Percentiles rank a stretch among this genome's conserved stretches.
phyloP scores from a whole-genome alignment of 176 grass and related monocot genomes.

The Juncus inflexus region DNA sequence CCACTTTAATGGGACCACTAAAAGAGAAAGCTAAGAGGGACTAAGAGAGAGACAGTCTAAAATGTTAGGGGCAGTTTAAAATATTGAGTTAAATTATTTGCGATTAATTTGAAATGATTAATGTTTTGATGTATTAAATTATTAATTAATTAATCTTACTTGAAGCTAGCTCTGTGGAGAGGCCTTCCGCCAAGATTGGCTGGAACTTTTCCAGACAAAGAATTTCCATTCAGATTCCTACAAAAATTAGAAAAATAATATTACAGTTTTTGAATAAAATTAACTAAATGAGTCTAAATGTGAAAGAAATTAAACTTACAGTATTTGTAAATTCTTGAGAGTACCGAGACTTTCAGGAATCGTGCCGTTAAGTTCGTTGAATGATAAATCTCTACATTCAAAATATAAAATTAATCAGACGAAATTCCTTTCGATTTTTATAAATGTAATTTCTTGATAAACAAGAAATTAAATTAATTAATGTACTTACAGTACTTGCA shows the following conservation, averaged over 20 bases:
- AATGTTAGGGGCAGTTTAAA: no score
- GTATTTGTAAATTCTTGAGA: slow-evolving; percentile 52
- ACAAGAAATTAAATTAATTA: no score
- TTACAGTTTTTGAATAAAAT: slow-evolving; percentile 10
- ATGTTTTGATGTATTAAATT: no score
- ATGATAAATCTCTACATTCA: slow-evolving; percentile 78
- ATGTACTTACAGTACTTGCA: slow-evolving; percentile 80
- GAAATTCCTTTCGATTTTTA: no score
- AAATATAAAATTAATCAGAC: neutral
- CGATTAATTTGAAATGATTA: no score
- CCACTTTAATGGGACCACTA: no score
- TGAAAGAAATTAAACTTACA: slow-evolving; percentile 41
- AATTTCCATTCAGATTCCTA: slow-evolving; percentile 95
- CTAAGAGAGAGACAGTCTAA: no score
- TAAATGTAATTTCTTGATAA: no score
- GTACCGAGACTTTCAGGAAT: slow-evolving; percentile 85
- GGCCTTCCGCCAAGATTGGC: slow-evolving; percentile 83
- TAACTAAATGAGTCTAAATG: slow-evolving; percentile 18
- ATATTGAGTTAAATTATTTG: no score
- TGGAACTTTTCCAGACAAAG: slow-evolving; percentile 82
- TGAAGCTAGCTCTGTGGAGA: slow-evolving; percentile 94
- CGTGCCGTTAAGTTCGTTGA: slow-evolving; percentile 85
- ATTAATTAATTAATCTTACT: slow-evolving; percentile 37
- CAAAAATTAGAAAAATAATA: slow-evolving; percentile 12
- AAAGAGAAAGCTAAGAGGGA: no score